Evolutionary conservation across 1,284 basidiomycete genomes (phyloP).

Genomic region (Tilletia caries): DNA sequence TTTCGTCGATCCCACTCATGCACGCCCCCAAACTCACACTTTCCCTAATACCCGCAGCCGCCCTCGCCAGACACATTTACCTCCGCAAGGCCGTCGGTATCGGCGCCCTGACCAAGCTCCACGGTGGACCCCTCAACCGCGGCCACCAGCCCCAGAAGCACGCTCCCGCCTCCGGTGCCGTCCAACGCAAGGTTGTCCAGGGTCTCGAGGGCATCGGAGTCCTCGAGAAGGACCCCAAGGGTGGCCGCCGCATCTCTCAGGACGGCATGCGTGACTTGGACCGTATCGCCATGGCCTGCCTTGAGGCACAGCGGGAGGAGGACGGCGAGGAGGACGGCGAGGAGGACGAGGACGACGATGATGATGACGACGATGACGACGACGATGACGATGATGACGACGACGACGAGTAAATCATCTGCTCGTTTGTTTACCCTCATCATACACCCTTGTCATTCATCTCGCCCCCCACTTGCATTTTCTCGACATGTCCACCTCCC

Average conservation of each 20-base stretch:
- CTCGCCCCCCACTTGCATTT: not conserved
- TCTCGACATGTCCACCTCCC: not conserved
- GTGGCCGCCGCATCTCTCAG: constrained; percentile 91
- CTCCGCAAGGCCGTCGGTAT: constrained; percentile 98
- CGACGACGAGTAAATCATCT: constrained; percentile 44
- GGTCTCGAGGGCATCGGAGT: constrained; percentile 98
- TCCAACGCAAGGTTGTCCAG: constrained; percentile 70
- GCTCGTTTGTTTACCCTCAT: not conserved
- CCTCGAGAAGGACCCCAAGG: constrained; percentile 83
- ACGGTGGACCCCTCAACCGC: constrained; percentile 85
- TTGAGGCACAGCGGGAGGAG: constrained; percentile 79
- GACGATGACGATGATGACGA: constrained; percentile 11
- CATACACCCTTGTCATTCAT: not conserved
- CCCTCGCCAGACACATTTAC: constrained; percentile 98
- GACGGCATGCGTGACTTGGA: constrained; percentile 96
- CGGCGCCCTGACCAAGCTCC: constrained; percentile 91
- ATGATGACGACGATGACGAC: constrained; percentile 13
- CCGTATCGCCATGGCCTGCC: constrained; percentile 94
- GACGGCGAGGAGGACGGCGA: constrained; percentile 84
- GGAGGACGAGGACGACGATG: constrained; percentile 64
- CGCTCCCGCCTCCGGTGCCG: constrained; percentile 72
- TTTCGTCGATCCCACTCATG: no score
- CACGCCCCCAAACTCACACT: not conserved
- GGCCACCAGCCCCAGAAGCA: constrained; percentile 92
- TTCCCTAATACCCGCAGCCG: constrained; percentile 62